Evolutionary conservation across 202 grass and related monocot species (phyloP).

Genomic region (Setaria viridis): DNA sequence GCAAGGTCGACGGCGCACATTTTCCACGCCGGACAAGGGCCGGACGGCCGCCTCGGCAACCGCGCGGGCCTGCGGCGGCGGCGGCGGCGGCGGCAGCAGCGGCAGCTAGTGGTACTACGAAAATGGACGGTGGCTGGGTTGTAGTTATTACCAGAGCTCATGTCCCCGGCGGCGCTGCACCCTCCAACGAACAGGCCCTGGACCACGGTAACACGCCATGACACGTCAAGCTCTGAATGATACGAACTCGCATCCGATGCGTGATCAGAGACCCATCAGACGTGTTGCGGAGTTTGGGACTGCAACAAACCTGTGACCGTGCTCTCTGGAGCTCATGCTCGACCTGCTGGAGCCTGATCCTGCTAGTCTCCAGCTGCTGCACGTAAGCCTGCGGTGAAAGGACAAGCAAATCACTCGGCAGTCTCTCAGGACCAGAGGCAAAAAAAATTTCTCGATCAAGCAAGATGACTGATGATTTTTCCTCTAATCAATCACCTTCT

Average conservation of each 20-base stretch:
- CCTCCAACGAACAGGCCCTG: slow-evolving; percentile 83
- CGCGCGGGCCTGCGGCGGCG: neutral
- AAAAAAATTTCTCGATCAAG: neutral
- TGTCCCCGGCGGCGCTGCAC: slow-evolving; percentile 69
- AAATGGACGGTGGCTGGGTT: slow-evolving; percentile 31
- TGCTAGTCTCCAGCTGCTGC: slow-evolving; percentile 93
- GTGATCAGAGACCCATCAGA: neutral
- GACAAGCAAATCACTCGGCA: slow-evolving; percentile 5
- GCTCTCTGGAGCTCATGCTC: slow-evolving; percentile 89
- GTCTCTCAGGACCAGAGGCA: neutral
- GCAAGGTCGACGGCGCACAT: neutral
- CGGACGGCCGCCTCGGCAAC: neutral
- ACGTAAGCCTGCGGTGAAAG: slow-evolving; percentile 74
- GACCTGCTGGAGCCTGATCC: slow-evolving; percentile 93
- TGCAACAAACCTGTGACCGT: slow-evolving; percentile 76
- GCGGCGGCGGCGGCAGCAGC: neutral
- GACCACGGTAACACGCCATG: slow-evolving; percentile 37
- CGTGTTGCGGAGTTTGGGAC: neutral
- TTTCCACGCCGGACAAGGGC: slow-evolving; percentile 1
- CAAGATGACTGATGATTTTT: neutral
- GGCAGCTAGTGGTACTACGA: neutral
- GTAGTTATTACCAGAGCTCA: slow-evolving; percentile 68
- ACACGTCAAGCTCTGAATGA: slow-evolving; percentile 22
- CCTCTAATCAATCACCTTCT: slow-evolving; percentile 61
- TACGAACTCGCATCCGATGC: slow-evolving; percentile 9